Evolutionary conservation across 371 early-diverging fungal species (phyloP), one percentile per base, ranked within the genome.

Genomic region (Smittium culicis): DNA sequence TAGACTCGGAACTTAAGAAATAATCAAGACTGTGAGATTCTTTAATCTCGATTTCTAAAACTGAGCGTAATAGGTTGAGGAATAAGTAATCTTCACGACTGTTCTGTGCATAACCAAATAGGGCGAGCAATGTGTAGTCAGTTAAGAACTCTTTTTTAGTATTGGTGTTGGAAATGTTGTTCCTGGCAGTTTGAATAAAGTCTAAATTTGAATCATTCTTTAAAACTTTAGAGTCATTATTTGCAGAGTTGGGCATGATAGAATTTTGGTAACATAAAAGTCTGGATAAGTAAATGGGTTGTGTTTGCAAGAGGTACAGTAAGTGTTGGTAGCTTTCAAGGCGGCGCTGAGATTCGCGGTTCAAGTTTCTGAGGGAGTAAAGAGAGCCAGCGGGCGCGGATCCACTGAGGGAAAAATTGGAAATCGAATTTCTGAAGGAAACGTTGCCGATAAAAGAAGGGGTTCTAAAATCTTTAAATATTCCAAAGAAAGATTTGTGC

Each of bases 71-170:
- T 68, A 99, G 79, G 72, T 91, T 92, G 61, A 98, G 85, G 69
- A 98, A 78, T 64, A 98, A 73, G 70, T 93, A 99, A 79, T 99
- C 99, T 71, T 99, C 99, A 28, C 98, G 84, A 14, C 85, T 82
- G 74, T 94, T 92, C 70, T 96, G 95, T 0, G 93, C 97, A 79
- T 92, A 94, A 1, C 96, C 94, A 77, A 91, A 99, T 54, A 99
- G 73, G n/a, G 94, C 87, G 59, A 98, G 74, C 1, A 96, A 89
- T 0, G 90, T 88, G 8, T 89, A 82, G 71, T 95, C 95, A 28
- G 96, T 20, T 11, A 57, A 25, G 3, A 57, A 16, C 25, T 57
- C 57, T 14, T 57, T 57, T 57, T 57, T 57, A 20, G 14, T 57
- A 16, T 8, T 16, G 25, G 24, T 57, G 5, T 14, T n/a, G 16